Evolutionary conservation across 768 basidiomycete species (phyloP), one percentile per base, ranked within the genome.

Genomic region (Lactarius hatsudake): DNA sequence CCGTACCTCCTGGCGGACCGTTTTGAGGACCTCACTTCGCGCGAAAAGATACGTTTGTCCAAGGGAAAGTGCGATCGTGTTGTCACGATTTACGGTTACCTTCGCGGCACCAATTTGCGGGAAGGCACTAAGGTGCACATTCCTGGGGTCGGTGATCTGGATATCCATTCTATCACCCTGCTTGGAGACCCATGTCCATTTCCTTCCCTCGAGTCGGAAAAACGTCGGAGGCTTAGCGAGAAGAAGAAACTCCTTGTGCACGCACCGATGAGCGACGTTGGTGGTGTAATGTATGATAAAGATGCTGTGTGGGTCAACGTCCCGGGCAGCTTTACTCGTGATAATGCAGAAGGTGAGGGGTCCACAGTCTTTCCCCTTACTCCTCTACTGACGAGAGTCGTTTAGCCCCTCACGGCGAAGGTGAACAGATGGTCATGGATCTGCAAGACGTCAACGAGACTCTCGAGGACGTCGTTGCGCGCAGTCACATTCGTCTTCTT

Each of bases 251-350:
- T 94, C 48, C 79, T 96, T 1, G 87, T 98, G 1, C 94, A 98
- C 76, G 97, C 97, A 18, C 97, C 97, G 1, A 98, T 99, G 97
- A 97, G 95, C 76, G 96, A 98, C 73, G 90, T 98, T 2, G 96
- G 96, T 13, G 97, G 96, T 3, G 87, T 99, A 63, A 86, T 92
- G 78, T 98, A 96, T 74, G 97, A 99, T 80, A 98, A 98, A 76
- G 96, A 98, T 74, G 94, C 95, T 0, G 96, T 99, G 2, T 99
- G 93, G 84, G 90, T 99, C 70, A 98, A 98, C 75, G 96, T 98
- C 12, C 91, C 94, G 15, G 97, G 97, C 1, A 96, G 85, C 73
- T 99, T 99, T 75, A 89, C 93, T 17, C 82, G 89, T 67, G 88
- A 87, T n/a, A 87, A 85, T 70, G 78, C 77, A 8, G 87, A 89